Evolutionary conservation across 225 moss, liverwort and hornwort genomes (phyloP), one percentile per base, ranked within the genome.

Genomic region (Lunularia cruciata): DNA sequence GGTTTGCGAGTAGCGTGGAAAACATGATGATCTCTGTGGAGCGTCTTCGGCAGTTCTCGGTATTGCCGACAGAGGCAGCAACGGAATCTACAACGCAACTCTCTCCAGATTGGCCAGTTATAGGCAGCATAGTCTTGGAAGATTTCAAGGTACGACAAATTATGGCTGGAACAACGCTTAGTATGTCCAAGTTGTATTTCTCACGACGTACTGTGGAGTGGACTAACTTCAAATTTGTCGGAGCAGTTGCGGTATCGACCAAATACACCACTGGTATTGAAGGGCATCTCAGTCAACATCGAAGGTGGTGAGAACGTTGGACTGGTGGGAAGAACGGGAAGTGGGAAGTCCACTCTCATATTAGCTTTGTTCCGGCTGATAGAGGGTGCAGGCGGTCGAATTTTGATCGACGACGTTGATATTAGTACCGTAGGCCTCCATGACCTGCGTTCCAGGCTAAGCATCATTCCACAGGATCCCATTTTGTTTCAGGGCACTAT

Each of bases 401-500:
- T 92, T 32, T 43, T 89, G 6, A 87, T 92, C 18, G 91, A 92
- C 48, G 83, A 81, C 30, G 75, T 92, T 45, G 91, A 89, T 60
- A 85, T 92, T 36, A 45, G 56, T 19, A 84, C 68, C 18, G 83
- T 90, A 42, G 93, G 93, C 11, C 76, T 94, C 28, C 78, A 78
- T 4, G 93, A 94, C 75, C 76, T 94, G 28, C 77, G 90, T 34
- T 87, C 90, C 36, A 85, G 84, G 34, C 74, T 94, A 62, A 81
- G 85, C 8, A 80, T 94, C 32, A 94, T 94, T 63, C 93, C 93
- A 11, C 56, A 94, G 59, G 93, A 94, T 71, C 93, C 93, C 15
- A 90, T 87, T 14, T 85, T 94, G 45, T 94, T 94, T 23, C 80
- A 84, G 66, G 93, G 93, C 15, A 84, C 88, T 2, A 87, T 94